phyloP scores from a whole-genome alignment of 2,329 filamentous ascomycete species.

The Botrytis pseudocinerea region DNA sequence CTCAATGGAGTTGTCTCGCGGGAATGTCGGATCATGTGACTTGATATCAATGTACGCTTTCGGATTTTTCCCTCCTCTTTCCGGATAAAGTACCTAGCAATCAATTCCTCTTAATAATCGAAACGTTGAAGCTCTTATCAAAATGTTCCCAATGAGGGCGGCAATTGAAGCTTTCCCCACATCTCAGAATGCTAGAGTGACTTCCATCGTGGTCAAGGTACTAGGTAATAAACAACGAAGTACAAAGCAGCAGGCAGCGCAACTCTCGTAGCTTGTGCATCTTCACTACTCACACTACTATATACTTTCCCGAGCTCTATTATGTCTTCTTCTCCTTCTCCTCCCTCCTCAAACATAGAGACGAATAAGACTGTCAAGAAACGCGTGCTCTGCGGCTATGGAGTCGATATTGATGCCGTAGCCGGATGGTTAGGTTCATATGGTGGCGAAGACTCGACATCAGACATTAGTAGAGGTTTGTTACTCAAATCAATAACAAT shows the following conservation, averaged over 20 bases:
- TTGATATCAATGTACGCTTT: not conserved
- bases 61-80: not conserved
- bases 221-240: not conserved
- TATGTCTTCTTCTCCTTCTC: not conserved
- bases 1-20: not conserved
- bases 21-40: not conserved
- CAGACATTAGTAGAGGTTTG: slow-evolving; percentile 68
- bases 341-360: not conserved
- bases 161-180: slow-evolving; percentile 1
- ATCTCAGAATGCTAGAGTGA: not conserved
- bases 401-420: slow-evolving; percentile 75
- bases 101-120: slow-evolving; percentile 15
- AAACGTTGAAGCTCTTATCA: not conserved
- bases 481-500: not conserved
- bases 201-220: not conserved
- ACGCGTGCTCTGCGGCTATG: slow-evolving; percentile 59
- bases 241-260: not conserved
- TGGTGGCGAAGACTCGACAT: slow-evolving; percentile 69
- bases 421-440: slow-evolving; percentile 76
- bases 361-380: slow-evolving; percentile 47
- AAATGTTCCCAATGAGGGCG: not conserved
- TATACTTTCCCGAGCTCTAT: slow-evolving; percentile 3
- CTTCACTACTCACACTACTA: not conserved
- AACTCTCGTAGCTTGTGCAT: not conserved
- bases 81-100: not conserved